Evolutionary conservation across 805 yeast species (phyloP).

Genomic region (Pichia eremophila): DNA sequence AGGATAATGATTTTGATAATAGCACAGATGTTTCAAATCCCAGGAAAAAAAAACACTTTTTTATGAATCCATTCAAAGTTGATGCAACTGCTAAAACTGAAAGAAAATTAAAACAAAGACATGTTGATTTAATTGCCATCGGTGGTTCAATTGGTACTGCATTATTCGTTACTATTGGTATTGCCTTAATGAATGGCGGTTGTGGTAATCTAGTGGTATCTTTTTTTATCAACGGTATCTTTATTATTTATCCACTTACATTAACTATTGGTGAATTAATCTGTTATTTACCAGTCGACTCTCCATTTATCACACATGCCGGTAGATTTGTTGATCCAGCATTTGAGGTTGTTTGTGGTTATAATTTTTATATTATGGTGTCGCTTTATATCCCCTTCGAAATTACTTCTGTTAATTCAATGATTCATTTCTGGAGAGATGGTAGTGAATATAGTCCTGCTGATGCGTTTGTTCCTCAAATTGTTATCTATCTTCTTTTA

Average conservation of each 20-base stretch:
- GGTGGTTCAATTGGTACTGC: constrained; percentile 83
- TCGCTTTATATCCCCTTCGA: constrained; percentile 78
- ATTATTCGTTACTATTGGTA: constrained; percentile 63
- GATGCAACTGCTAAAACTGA: constrained; percentile 13
- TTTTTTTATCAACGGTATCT: constrained; percentile 52
- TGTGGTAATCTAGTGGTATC: constrained; percentile 60
- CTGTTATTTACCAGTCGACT: constrained; percentile 62
- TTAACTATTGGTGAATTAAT: constrained; percentile 71
- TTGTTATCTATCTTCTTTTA: constrained; percentile 50
- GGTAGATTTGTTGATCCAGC: constrained; percentile 73
- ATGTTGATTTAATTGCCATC: constrained; percentile 68
- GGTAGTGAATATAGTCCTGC: constrained; percentile 71
- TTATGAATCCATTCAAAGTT: not conserved
- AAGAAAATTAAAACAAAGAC: constrained; percentile 53
- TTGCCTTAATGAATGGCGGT: constrained; percentile 56
- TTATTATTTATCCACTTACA: constrained; percentile 59
- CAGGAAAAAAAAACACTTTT: not conserved
- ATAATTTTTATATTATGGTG: constrained; percentile 71
- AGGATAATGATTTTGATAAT: not conserved
- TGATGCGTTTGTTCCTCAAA: constrained; percentile 56
- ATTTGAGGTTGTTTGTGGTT: constrained; percentile 64
- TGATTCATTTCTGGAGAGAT: constrained; percentile 73
- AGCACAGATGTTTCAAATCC: not conserved
- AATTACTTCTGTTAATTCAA: constrained; percentile 68
- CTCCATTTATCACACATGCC: constrained; percentile 68